Base-by-base conservation (phyloP, 805 yeast genomes). In the Spathaspora hagerdaliae region DNA sequence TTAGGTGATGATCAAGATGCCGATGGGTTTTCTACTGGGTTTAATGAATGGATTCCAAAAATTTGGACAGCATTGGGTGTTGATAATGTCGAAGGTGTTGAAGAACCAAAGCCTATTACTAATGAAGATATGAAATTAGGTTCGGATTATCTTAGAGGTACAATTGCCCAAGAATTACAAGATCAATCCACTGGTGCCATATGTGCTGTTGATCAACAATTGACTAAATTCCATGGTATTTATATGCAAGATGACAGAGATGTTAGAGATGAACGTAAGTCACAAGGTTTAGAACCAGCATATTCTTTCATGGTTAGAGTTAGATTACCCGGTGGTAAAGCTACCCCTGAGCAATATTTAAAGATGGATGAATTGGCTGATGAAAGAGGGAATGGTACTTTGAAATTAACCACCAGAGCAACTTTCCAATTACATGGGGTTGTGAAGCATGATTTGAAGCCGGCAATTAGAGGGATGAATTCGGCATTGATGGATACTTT, bases 241-340 rank as follows among this genome's bases (percentile, higher is more conserved):
- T 92, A 92, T 66, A 89, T 92, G 96, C 98, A 92, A 73, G 98
- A 92, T 66, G 98, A 92, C 64, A 87, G 98, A 73, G 98, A 92
- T 67, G 75, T 92, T 48, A 81, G 98, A 65, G 98, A 92, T 46
- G 85, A 87, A 56, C 83, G 97, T 61, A 92, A 91, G 70, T 80
- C 87, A 40, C 88, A 87, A 61, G 97, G 98, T 38, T 65, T 87
- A 51, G 98, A 92, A 69, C 98, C 98, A 13, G 96, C 95, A 42
- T 92, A 87, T 65, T 78, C 95, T n/a, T 92, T 92, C 69, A 92
- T 92, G 98, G 91, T 90, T 13, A 86, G 98, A 71, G 89, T 88
- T 45, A 83, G 98, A 69, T 75, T 92, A 56, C 97, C 98, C 38
- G 97, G 97, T 58, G 96, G 97, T 59, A 78, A 77, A 43, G 85